These are phyloP conservation scores for Kwoniella sp. DNA, from an alignment of 768 basidiomycete genomes.

Conservation along the genomic window DNA sequence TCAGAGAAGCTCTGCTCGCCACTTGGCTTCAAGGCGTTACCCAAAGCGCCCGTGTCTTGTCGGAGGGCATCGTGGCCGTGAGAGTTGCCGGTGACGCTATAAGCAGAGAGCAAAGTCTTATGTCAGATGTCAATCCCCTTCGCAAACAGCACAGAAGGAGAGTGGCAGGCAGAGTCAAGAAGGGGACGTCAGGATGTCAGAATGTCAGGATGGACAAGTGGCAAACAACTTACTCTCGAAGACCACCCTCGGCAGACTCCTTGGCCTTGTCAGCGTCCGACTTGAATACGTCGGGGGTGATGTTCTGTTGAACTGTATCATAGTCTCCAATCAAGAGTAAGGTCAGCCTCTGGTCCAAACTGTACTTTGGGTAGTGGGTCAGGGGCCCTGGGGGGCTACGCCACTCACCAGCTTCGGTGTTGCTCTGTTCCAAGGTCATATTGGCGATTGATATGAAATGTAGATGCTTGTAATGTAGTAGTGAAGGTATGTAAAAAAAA, in stretches of 20 bases:
- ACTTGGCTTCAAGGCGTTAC: constrained; percentile 16
- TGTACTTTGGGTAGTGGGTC: too few relatives aligned
- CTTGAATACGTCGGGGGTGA: constrained; percentile 26
- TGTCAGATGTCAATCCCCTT: neutral
- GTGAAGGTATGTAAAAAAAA: constrained; percentile 1
- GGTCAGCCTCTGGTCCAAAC: too few relatives aligned
- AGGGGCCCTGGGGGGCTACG: neutral
- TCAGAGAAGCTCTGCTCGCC: constrained; percentile 20
- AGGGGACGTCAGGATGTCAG: neutral
- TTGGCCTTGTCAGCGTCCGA: constrained; percentile 25
- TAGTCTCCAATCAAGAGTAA: too few relatives aligned
- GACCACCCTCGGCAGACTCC: constrained; percentile 15
- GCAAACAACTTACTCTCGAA: constrained; percentile 19
- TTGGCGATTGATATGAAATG: neutral
- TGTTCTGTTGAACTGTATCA: constrained; percentile 20
- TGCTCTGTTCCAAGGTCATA: constrained; percentile 23
- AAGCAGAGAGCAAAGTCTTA: neutral
- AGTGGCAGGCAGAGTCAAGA: neutral
- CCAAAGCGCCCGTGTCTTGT: constrained; percentile 9
- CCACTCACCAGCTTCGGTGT: constrained; percentile 22
- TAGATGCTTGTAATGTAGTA: neutral
- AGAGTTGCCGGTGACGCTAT: constrained; percentile 20
- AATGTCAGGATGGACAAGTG: neutral
- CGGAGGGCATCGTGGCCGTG: constrained; percentile 20
- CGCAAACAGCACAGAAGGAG: too few relatives aligned